These are phyloP conservation scores for Gossypium bickii DNA, from an alignment of 345 rosid genomes.

Conservation along the genomic window DNA sequence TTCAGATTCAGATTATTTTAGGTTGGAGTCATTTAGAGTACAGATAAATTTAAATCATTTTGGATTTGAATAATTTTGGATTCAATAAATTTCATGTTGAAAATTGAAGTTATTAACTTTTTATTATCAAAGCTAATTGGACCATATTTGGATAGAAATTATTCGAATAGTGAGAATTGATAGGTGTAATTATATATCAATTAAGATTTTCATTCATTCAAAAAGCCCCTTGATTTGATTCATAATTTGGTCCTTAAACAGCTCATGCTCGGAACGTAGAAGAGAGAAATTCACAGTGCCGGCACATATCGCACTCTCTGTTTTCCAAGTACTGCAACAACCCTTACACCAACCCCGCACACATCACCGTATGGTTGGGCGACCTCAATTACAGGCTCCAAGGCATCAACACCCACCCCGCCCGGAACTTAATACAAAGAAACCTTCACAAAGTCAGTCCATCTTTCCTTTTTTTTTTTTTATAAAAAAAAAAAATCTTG, in stretches of 20 bases:
- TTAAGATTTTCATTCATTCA: neutral
- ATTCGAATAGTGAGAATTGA: no score
- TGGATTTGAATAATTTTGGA: no score
- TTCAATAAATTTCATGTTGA: no score
- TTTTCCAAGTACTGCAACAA: conserved; percentile 40
- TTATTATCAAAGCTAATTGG: no score
- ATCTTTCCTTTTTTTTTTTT: no score
- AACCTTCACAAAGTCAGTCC: conserved; percentile 45
- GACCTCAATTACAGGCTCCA: conserved; percentile 70
- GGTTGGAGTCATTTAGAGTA: no score
- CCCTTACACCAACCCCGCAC: conserved; percentile 35
- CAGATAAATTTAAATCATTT: no score
- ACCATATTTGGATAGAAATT: no score
- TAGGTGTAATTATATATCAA: no score
- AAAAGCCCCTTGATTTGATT: neutral
- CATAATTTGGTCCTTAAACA: neutral
- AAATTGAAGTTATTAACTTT: no score
- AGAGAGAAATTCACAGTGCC: conserved; percentile 37
- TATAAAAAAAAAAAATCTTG: no score
- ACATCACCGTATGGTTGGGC: conserved; percentile 67
- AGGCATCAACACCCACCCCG: conserved; percentile 44
- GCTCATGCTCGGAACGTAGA: conserved; percentile 39
- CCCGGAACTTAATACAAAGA: conserved; percentile 44
- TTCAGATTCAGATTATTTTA: no score
- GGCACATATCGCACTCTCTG: conserved; percentile 44